Evolutionary conservation across 2,329 filamentous ascomycete species (phyloP).

Genomic region (Hirsutella rhossiliensis): DNA sequence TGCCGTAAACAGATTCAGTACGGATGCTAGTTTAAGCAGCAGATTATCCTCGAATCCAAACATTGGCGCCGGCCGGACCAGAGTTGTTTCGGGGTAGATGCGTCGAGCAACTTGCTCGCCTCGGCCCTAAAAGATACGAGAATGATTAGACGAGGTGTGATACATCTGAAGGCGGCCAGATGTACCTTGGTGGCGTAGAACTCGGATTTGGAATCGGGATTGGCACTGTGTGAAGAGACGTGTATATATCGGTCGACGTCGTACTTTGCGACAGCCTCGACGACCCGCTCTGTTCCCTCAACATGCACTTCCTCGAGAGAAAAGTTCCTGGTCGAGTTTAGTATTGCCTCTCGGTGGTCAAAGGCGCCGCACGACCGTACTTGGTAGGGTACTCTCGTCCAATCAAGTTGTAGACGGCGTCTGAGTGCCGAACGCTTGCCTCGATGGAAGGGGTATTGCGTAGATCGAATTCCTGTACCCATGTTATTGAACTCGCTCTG

Average conservation of each 20-base stretch:
- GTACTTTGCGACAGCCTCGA: constrained; percentile 91
- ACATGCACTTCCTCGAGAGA: constrained; percentile 85
- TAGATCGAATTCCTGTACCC: constrained; percentile 73
- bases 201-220: constrained; percentile 67
- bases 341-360: neutral
- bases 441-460: constrained; percentile 92
- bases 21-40: constrained; percentile 70
- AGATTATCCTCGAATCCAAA: constrained; percentile 94
- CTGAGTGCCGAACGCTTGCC: constrained; percentile 90
- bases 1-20: constrained; percentile 72
- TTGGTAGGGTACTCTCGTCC: constrained; percentile 95
- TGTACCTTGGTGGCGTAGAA: constrained; percentile 83
- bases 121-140: constrained; percentile 38
- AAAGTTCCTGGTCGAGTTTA: constrained; percentile 64
- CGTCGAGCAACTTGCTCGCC: constrained; percentile 74
- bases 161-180: no score
- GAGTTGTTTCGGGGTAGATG: constrained; percentile 94
- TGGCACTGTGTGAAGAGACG: constrained; percentile 87
- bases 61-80: constrained; percentile 85
- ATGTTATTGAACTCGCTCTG: constrained; percentile 7
- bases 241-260: constrained; percentile 96
- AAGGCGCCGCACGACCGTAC: constrained; percentile 33
- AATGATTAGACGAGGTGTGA: neutral
- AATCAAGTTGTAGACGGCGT: constrained; percentile 93
- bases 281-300: constrained; percentile 84